A percentile compares a stretch with the other conserved stretches of the same genome.
Conservation (phyloP, 2,329 filamentous ascomycete genomes). For the Cladosporium sp. region DNA sequence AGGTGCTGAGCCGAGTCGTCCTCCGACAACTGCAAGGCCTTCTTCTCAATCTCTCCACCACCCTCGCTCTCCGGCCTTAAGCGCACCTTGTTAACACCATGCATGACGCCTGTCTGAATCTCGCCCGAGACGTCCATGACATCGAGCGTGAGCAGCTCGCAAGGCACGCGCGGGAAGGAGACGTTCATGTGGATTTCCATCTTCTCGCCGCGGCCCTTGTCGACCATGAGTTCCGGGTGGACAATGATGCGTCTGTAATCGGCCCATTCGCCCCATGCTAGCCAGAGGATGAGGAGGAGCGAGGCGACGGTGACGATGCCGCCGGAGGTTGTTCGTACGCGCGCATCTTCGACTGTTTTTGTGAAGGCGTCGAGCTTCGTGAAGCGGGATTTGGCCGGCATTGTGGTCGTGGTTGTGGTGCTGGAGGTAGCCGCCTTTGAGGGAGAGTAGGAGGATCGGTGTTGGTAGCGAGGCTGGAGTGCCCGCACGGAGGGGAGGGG, state of each 20-base stretch:
- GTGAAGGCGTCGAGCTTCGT: slow-evolving; percentile 97
- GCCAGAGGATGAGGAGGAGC: slow-evolving; percentile 78
- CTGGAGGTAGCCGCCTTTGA: not conserved
- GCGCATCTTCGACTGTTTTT: slow-evolving; percentile 97
- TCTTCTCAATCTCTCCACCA: slow-evolving; percentile 67
- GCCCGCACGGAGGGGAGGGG: not conserved
- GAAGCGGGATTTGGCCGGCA: slow-evolving; percentile 90
- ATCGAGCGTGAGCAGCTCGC: slow-evolving; percentile 91
- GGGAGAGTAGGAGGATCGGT: no score
- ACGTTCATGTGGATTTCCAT: slow-evolving; percentile 99
- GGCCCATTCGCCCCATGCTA: slow-evolving; percentile 92
- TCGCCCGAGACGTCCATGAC: slow-evolving; percentile 99
- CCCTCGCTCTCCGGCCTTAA: slow-evolving; percentile 68
- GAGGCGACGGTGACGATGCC: slow-evolving; percentile 61
- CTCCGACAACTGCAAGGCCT: slow-evolving; percentile 64
- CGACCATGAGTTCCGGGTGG: slow-evolving; percentile 88
- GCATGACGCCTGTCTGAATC: slow-evolving; percentile 88
- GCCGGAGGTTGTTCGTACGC: slow-evolving; percentile 60
- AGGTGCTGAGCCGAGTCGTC: slow-evolving; percentile 71
- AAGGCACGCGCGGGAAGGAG: slow-evolving; percentile 88
- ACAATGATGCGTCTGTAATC: slow-evolving; percentile 85
- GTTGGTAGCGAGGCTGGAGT: slow-evolving; percentile 1
- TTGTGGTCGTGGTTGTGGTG: slow-evolving; percentile 35
- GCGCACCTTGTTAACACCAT: slow-evolving; percentile 88
- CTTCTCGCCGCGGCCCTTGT: slow-evolving; percentile 94